These are phyloP conservation scores for Schizothecium vesticola DNA, from an alignment of 495 filamentous ascomycete genomes.

Conservation along the genomic window DNA sequence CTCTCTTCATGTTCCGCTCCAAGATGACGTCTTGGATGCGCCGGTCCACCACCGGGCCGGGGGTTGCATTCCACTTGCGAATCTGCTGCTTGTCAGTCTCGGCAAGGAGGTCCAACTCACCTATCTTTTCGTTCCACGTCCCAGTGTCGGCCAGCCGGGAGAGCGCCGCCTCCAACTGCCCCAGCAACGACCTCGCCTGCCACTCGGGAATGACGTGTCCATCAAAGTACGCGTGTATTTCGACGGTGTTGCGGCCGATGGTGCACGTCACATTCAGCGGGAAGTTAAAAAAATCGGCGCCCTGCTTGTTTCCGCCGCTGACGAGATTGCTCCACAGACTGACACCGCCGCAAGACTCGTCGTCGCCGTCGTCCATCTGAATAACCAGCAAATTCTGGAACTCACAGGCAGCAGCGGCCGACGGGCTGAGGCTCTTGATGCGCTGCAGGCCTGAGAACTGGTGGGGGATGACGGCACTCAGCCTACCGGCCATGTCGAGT, in stretches of 20 bases:
- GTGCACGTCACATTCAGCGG: slow-evolving; percentile 24
- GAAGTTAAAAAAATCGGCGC: slow-evolving; percentile 21
- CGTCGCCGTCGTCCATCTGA: slow-evolving; percentile 31
- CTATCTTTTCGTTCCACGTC: slow-evolving; percentile 9
- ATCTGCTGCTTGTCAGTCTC: slow-evolving; percentile 10
- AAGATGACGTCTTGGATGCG: slow-evolving; percentile 51
- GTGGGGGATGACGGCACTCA: slow-evolving; percentile 46
- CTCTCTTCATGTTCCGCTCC: slow-evolving; percentile 27
- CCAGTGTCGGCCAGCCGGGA: background rate
- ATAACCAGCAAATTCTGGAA: slow-evolving; percentile 57
- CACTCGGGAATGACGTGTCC: slow-evolving; percentile 13
- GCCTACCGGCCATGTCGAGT: slow-evolving; percentile 42
- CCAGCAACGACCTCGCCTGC: slow-evolving; percentile 21
- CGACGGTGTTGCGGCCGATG: slow-evolving; percentile 1
- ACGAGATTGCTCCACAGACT: slow-evolving; percentile 21
- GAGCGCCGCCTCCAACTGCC: slow-evolving; percentile 22
- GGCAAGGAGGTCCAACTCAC: slow-evolving; percentile 19
- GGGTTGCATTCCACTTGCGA: slow-evolving; percentile 21
- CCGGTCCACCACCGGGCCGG: slow-evolving; percentile 29
- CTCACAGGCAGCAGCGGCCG: slow-evolving; percentile 52
- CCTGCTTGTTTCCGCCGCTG: slow-evolving; percentile 18
- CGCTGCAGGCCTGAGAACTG: slow-evolving; percentile 59
- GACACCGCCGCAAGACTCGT: background rate
- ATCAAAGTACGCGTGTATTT: slow-evolving; percentile 29
- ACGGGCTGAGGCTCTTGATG: slow-evolving; percentile 49